Evolutionary conservation across 2,329 filamentous ascomycete species (phyloP), one percentile per base, ranked within the genome.

Genomic region (Neurospora crassa): DNA sequence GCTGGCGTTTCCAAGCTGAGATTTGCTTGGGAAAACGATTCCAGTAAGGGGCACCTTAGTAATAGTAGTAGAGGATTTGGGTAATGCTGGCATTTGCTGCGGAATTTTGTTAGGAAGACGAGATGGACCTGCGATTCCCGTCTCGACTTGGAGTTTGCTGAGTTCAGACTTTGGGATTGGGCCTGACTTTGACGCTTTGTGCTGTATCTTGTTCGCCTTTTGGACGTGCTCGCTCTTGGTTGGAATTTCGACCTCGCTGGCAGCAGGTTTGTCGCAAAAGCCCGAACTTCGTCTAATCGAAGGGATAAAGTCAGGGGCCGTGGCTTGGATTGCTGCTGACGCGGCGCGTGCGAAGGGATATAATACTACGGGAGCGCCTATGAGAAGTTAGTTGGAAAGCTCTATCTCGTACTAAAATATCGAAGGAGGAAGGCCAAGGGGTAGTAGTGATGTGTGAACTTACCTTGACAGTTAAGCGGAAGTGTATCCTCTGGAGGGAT

Each of bases 101-200:
- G 24, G 34, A 3, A n/a, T 29, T n/a, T 29, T 63, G 24, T 20
- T 69, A 3, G 74, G 74, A 40, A 74, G 40, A 12, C 74, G 71
- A 8, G 74, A 75, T 1, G 74, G 74, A 2, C 74, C 74, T 1
- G 68, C 37, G 7, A 40, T 43, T 40, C 68, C 70, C n/a, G 70
- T 68, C 11, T 70, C 71, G 8, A 37, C 43, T n/a, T 69, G 29
- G 68, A 63, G 53, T 29, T 40, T 40, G 20, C 20, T 63, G 24
- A 37, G 10, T 41, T n/a, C 47, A 16, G 40, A 43, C 3, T 67
- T 20, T 1, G 42, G 45, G 5, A 71, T 43, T 2, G 74, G 73
- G 12, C 70, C 74, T 8, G 74, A 75, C 68, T 70, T 71, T 67
- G 73, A 74, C 16, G 43, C 5, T 40, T 70, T 7, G 24, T 72